phyloP scores from a whole-genome alignment of 73 alveolate genomes.

The Paramecium tetraurelia region DNA sequence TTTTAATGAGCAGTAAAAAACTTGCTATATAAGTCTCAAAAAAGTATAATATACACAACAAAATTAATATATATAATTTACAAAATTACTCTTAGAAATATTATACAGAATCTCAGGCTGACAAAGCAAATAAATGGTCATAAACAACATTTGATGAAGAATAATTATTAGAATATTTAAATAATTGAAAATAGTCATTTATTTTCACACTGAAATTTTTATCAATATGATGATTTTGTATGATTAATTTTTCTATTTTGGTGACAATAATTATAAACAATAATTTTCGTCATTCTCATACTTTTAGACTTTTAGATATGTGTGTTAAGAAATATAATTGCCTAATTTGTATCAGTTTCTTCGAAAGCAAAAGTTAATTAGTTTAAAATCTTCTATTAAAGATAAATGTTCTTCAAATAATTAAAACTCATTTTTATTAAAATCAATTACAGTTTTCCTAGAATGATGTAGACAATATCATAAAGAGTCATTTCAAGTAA shows the following conservation, averaged over 20 bases:
- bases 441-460: no score
- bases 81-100: background rate
- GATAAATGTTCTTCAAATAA: no score
- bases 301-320: no score
- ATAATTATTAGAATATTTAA: background rate
- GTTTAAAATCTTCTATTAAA: no score
- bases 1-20: background rate
- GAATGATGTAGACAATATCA: no score
- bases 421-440: no score
- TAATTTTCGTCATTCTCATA: background rate
- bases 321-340: no score
- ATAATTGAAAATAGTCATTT: background rate
- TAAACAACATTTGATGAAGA: constrained; percentile 49
- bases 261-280: background rate
- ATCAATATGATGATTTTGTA: background rate
- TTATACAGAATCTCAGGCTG: background rate
- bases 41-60: background rate
- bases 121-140: constrained; percentile 44
- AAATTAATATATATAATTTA: background rate
- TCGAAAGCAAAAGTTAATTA: no score
- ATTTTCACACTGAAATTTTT: background rate
- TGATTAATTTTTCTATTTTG: background rate
- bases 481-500: no score
- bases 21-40: background rate
- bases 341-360: no score